Evolutionary conservation across 148 eudicot genomes (phyloP), one percentile per base, ranked within the genome.

Genomic region (Silene latifolia): DNA sequence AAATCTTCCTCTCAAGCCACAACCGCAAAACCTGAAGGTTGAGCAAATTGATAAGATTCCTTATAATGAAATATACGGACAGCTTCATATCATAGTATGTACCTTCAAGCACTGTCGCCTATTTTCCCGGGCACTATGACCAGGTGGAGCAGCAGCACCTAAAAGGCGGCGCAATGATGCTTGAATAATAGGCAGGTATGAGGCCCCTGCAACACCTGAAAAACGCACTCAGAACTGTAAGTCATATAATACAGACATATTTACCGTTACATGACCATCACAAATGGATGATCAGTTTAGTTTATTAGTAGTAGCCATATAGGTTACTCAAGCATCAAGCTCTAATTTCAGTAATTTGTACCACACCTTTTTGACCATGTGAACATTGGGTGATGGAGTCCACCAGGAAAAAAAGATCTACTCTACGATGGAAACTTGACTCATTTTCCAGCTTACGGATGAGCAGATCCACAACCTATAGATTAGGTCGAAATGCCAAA

Each of bases 321-420:
- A 20, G 71, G 71, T 67, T 24, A 70, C 42, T 3, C 14, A 67
- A 17, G 61, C 27, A 18, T 46, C 29, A 69, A 46, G 35, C 72
- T 69, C 13, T 47, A 44, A 47, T 44, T 20, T 68, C 18, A 20
- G 14, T 15, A 18, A 1, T 7, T 14, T 35, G 20, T 35, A 51
- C 54, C 53, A 29, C 74, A 95, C 98, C 98, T 90, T 87, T 95
- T 69, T 91, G 96, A 79, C 85, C 79, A 80, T 92, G 98, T 44
- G 98, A 95, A 71, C 96, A 88, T 78, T 95, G 98, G 25, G 98
- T 95, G 63, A 95, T 92, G 44, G 98, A 95, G 76, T 95, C 98
- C 83, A 95, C 97, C 61, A 95, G 85, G 77, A 95, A 95, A 78
- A 95, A 90, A 15, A 95, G 83, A 84, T 95, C 98, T 79, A 95